These are phyloP conservation scores for Synchytrium microbalum DNA, from an alignment of 371 early-diverging fungal species.

Conservation along the genomic window DNA sequence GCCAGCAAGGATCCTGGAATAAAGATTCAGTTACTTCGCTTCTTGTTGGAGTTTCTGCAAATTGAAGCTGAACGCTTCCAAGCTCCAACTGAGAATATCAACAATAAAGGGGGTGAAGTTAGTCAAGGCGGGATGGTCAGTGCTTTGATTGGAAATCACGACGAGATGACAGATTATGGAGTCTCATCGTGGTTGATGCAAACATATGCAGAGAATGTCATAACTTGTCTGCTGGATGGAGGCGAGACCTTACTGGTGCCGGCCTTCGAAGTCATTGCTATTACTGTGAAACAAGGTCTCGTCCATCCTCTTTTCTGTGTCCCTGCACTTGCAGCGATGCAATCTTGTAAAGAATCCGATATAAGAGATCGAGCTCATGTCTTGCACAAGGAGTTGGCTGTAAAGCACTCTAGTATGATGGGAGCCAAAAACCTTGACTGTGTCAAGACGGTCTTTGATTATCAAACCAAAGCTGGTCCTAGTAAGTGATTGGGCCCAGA, in stretches of 20 bases:
- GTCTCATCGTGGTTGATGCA: conserved; percentile 81
- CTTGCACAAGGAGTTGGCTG: conserved; percentile 64
- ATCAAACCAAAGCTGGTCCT: conserved; percentile 32
- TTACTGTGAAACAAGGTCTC: conserved; percentile 74
- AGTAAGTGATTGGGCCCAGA: not conserved
- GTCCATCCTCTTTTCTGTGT: conserved; percentile 71
- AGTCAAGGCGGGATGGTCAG: conserved; percentile 8
- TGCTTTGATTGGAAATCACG: conserved; percentile 67
- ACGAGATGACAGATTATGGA: conserved; percentile 72
- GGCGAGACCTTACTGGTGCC: conserved; percentile 42
- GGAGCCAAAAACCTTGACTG: conserved; percentile 67
- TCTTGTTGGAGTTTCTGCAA: conserved; percentile 60
- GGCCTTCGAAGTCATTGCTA: conserved; percentile 69
- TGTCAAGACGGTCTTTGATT: conserved; percentile 61
- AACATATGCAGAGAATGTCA: conserved; percentile 60
- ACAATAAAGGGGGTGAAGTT: conserved; percentile 11
- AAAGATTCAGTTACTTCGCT: conserved; percentile 58
- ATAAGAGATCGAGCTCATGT: conserved; percentile 61
- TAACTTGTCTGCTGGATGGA: conserved; percentile 54
- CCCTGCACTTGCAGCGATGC: conserved; percentile 76
- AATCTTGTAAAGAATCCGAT: conserved; percentile 53
- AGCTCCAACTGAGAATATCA: not conserved
- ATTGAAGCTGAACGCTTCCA: conserved; percentile 36
- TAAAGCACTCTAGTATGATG: conserved; percentile 76
- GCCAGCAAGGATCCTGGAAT: not conserved